Evolutionary conservation across 2,329 filamentous ascomycete genomes (phyloP).

Genomic region (Fusarium lateritium): DNA sequence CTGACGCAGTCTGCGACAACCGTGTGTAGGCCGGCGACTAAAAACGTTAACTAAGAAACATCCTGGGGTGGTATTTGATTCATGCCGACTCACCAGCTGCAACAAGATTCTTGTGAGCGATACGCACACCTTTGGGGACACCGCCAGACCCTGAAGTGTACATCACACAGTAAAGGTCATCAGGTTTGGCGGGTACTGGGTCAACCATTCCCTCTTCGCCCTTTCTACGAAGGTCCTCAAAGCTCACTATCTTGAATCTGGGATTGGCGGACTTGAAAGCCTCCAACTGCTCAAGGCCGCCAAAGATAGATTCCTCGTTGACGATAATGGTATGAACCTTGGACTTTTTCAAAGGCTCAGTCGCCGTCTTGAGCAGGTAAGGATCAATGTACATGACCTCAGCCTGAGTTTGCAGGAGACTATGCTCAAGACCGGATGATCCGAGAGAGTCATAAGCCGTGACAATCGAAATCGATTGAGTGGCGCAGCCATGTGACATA

Average conservation of each 20-base stretch:
- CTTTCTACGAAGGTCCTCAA: conserved; percentile 66
- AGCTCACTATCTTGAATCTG: conserved; percentile 66
- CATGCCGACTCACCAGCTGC: conserved; percentile 66
- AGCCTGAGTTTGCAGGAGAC: conserved; percentile 84
- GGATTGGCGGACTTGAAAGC: conserved; percentile 69
- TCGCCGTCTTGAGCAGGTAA: conserved; percentile 76
- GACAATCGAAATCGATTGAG: conserved; percentile 91
- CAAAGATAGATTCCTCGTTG: conserved; percentile 70
- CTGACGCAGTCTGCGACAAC: conserved; percentile 84
- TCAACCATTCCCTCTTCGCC: conserved; percentile 78
- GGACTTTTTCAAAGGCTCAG: conserved; percentile 67
- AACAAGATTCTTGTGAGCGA: conserved; percentile 85
- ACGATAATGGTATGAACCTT: conserved; percentile 72
- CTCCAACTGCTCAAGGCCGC: conserved; percentile 65
- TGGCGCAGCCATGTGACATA: conserved; percentile 81
- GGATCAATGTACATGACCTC: conserved; percentile 90
- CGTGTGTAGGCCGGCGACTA: conserved; percentile 82
- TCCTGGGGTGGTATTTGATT: background rate
- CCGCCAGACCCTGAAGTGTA: conserved; percentile 92
- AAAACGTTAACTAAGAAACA: accelerated
- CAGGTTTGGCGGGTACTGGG: conserved; percentile 77
- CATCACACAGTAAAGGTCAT: conserved; percentile 87
- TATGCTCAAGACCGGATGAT: conserved; percentile 85
- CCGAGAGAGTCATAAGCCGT: conserved; percentile 96
- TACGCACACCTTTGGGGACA: conserved; percentile 86